Evolutionary conservation across 164 flowering plant genomes (phyloP).

Genomic region (Nelumbo lutea): DNA sequence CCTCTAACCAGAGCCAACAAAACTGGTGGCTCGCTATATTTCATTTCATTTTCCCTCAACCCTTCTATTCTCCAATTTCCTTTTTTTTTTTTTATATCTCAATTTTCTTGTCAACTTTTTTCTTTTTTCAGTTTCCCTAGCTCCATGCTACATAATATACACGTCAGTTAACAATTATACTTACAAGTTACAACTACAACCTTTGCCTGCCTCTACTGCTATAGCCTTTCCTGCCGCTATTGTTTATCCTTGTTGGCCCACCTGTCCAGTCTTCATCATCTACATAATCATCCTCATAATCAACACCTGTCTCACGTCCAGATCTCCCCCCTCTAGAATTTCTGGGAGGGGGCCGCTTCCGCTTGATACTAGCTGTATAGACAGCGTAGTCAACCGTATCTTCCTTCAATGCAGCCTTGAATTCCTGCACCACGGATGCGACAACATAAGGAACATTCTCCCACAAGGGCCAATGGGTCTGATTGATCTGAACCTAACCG

Average conservation of each 20-base stretch:
- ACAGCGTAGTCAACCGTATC: conserved; percentile 78
- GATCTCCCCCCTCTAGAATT: conserved; percentile 39
- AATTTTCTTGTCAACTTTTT: background rate
- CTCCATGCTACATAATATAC: conserved; percentile 35
- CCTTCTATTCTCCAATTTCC: background rate
- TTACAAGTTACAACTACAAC: conserved; percentile 28
- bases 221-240: conserved; percentile 37
- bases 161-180: conserved; percentile 35
- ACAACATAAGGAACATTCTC: too few species aligned
- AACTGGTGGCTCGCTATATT: background rate
- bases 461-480: too few species aligned
- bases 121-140: background rate
- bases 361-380: conserved; percentile 68
- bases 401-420: conserved; percentile 75
- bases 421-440: conserved; percentile 43
- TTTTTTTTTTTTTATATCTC: conserved; percentile 4
- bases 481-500: too few species aligned
- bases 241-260: conserved; percentile 32
- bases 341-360: conserved; percentile 68
- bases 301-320: conserved; percentile 26
- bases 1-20: conserved; percentile 8
- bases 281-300: conserved; percentile 44
- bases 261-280: conserved; percentile 47
- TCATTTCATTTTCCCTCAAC: too few species aligned
- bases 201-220: conserved; percentile 41